These are phyloP conservation scores for Ophiosphaerella herpotricha DNA, from an alignment of 2,329 filamentous ascomycete species.

Conservation along the genomic window DNA sequence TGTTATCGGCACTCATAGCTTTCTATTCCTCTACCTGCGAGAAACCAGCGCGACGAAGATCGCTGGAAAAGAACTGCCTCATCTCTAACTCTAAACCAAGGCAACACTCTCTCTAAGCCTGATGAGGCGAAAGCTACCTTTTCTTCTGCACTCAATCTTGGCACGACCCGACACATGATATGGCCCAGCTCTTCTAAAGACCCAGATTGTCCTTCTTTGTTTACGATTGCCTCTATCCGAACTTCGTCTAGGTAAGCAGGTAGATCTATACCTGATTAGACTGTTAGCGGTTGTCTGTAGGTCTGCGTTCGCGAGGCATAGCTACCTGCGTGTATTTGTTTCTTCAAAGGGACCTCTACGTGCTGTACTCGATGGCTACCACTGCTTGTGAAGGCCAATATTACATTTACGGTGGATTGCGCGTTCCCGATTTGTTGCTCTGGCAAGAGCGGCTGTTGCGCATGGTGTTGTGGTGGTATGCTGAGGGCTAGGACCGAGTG, in stretches of 20 bases:
- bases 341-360: slow-evolving; percentile 20
- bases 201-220: slow-evolving; percentile 12
- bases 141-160: slow-evolving; percentile 19
- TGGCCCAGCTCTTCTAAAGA: slow-evolving; percentile 19
- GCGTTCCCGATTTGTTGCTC: not conserved
- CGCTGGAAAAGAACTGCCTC: slow-evolving; percentile 38
- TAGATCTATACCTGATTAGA: slow-evolving; percentile 11
- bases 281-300: not conserved
- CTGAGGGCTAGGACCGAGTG: slow-evolving; percentile 5
- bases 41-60: slow-evolving; percentile 31
- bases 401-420: slow-evolving; percentile 5
- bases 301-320: not conserved
- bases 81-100: slow-evolving; percentile 38
- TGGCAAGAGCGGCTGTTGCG: slow-evolving; percentile 11
- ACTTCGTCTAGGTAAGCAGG: slow-evolving; percentile 14
- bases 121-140: slow-evolving; percentile 3
- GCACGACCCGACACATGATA: slow-evolving; percentile 25
- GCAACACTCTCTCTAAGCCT: slow-evolving; percentile 16
- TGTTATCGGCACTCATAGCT: slow-evolving; percentile 40
- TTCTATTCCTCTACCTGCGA: slow-evolving; percentile 41
- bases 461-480: slow-evolving; percentile 8
- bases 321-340: slow-evolving; percentile 17
- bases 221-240: slow-evolving; percentile 19
- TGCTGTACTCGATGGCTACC: slow-evolving; percentile 14
- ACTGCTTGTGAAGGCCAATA: slow-evolving; percentile 17